Evolutionary conservation across 495 filamentous ascomycete species (phyloP), one percentile per base, ranked within the genome.

Genomic region (Penicillium crystallinum): DNA sequence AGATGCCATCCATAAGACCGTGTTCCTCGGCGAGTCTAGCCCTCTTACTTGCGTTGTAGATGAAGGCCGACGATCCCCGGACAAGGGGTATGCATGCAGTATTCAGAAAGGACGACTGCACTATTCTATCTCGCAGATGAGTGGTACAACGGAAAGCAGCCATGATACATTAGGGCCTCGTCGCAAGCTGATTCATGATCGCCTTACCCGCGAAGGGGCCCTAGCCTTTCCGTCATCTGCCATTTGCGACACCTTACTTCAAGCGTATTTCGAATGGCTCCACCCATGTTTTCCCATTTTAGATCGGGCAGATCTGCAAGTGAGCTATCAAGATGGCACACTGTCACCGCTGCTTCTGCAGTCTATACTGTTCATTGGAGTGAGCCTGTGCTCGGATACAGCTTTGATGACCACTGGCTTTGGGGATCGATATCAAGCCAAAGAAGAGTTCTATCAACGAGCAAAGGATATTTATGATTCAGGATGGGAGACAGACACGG

Each of bases 241-340:
- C 0, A 60, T 70, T 0, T 66, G 65, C 42, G 61, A 69, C 10
- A 53, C 55, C 3, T 59, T 73, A 12, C 46, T 76, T 2, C 52
- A 63, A 15, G 71, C 71, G 15, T 76, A 73, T 43, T 76, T 76
- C 46, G 63, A 67, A 27, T 75, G 73, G 71, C 71, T 76, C 33
- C 72, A 76, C 47, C 73, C 73, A 4, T 72, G 70, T 29, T 76
- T 75, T 29, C 73, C 70, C 0, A 65, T 75, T 27, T 39, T 76
- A 4, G 69, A 76, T 44, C 63, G 69, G 0, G 43, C 46, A 4
- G 50, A 54, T 0, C 54, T 72, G 10, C 59, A 60, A 43, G 54
- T 53, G 15, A 53, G 56, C 4, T 70, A 69, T 40, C 52, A 55
- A 11, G 49, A 65, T 7, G 57, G 64, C 1, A 65, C 49, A 8